Evolutionary conservation across 75 land plant species (phyloP), one percentile per base, ranked within the genome.

Genomic region (Chamaecyparis obtusa): DNA sequence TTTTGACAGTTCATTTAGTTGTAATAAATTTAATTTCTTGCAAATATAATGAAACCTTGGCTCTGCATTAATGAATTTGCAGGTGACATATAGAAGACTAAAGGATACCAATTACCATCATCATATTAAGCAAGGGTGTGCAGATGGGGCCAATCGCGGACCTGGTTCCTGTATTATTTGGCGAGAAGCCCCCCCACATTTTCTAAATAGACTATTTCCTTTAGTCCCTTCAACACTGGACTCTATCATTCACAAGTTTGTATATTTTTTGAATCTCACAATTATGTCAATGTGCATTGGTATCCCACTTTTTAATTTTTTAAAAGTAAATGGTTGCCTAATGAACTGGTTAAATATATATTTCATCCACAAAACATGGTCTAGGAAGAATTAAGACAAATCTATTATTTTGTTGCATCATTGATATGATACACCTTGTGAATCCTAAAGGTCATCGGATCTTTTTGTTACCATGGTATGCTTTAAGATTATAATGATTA

Each of bases 191-290:
- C 91, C 72, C 98, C 97, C 17, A 88, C 89, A 83, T 86, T 92
- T 79, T 79, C 92, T 19, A 96, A 93, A 76, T 92, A 93, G 86
- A 87, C 87, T 74, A 43, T 90, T 19, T 64, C 84, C 15, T 95
- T 95, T 83, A 90, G 85, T 49, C 95, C 96, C 37, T 92, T 93
- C 75, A 97, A 97, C 85, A 86, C 87, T 36, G 91, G 91, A 84
- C 97, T 97, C 54, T 98, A 96, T 85, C 92, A 93, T 69, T 97
- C 99, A 39, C 99, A 96, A 97, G 99, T 97, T 60, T 60, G 81
- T 78, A 78, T 78, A 19, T 39, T 41, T 39, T 19, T 46, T 41
- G 6, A 78, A 41, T 78, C 5, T 41, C 24, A 44, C 39, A 4
- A 39, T 39, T 39, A 78, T 78, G n/a, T n/a, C n/a, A n/a, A n/a